phyloP scores from a whole-genome alignment of 495 filamentous ascomycete species.

The Penicillium nucicola region DNA sequence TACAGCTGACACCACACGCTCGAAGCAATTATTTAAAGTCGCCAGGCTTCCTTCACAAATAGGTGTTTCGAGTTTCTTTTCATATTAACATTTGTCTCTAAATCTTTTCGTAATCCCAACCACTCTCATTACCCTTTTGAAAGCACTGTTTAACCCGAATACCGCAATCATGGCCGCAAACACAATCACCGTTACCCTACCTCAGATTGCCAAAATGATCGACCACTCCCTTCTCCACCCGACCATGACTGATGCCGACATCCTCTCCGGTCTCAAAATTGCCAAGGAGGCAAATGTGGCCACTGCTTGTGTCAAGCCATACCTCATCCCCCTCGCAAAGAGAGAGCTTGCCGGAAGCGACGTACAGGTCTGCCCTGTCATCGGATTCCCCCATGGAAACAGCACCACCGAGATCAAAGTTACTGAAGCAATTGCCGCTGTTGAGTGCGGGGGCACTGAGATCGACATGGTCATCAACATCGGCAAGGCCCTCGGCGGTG shows the following conservation, averaged over 20 bases:
- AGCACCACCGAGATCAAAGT: slow-evolving; percentile 53
- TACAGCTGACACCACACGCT: no score
- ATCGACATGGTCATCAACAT: slow-evolving; percentile 61
- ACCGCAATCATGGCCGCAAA: no score
- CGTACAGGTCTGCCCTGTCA: slow-evolving; percentile 52
- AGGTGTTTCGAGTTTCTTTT: no score
- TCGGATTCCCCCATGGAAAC: slow-evolving; percentile 59
- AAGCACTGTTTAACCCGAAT: no score
- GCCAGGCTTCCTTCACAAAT: no score
- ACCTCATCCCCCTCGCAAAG: slow-evolving; percentile 45
- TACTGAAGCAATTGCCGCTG: slow-evolving; percentile 47
- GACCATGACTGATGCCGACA: slow-evolving; percentile 55
- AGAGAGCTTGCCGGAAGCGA: slow-evolving; percentile 41
- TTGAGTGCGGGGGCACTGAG: slow-evolving; percentile 46
- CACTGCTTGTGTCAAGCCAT: slow-evolving; percentile 56
- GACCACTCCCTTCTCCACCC: slow-evolving; percentile 61
- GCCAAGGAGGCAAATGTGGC: slow-evolving; percentile 47
- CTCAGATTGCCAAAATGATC: slow-evolving; percentile 54
- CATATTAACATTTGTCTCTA: no score
- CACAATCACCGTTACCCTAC: slow-evolving; percentile 48
- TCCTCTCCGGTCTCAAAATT: slow-evolving; percentile 46
- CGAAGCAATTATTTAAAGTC: no score
- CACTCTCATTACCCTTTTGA: no score
- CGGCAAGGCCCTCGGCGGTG: slow-evolving; percentile 50
- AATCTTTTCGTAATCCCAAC: no score